Base-by-base conservation (phyloP, 768 basidiomycete genomes). In the Collybia nuda region DNA sequence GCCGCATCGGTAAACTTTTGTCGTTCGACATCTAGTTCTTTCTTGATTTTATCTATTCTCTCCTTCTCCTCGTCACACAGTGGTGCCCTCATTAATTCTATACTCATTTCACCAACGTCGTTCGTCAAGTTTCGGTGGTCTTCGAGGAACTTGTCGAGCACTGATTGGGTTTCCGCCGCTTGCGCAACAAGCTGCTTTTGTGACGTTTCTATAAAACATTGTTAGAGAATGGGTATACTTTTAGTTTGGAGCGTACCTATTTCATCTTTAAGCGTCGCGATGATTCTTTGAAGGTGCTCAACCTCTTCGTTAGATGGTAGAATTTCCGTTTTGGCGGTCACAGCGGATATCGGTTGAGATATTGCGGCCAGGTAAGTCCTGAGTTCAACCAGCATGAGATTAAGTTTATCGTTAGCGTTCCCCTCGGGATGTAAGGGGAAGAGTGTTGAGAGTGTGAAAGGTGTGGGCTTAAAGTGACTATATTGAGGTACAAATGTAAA, bases 11-110 rank as follows among this genome's bases (percentile, higher is more conserved):
- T 81, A 54, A 88, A 82, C 51, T 80, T 80, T 46, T 70, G 70
- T 8, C 85, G 78, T 55, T 92, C 88, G 15, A 76, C 69, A 44
- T 90, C 84, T 5, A 92, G 79, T 39, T 85, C 78, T 46, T 65
- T 67, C 59, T 69, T 74, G 46, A 84, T 72, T 15, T 62, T 69
- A 24, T 81, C 79, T 26, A 90, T 62, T 23, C 76, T 72, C 44
- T 80, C 75, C 35, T 69, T 75, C 58, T 85, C 81, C 29, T 76
- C 75, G 53, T 88, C 82, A 47, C 67, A 61, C 44, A 74, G 70
- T 14, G 84, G 77, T n/a, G 64, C 71, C 14, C 72, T 73, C 67
- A 81, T 79, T 8, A 82, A 60, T 44, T 85, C 82, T 12, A 80
- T 61, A 50, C 77, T 81, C 53, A 75, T 67, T 18, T 84, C 78